Base-by-base conservation (phyloP, 805 yeast genomes). In the Maudiozyma turicensis region DNA sequence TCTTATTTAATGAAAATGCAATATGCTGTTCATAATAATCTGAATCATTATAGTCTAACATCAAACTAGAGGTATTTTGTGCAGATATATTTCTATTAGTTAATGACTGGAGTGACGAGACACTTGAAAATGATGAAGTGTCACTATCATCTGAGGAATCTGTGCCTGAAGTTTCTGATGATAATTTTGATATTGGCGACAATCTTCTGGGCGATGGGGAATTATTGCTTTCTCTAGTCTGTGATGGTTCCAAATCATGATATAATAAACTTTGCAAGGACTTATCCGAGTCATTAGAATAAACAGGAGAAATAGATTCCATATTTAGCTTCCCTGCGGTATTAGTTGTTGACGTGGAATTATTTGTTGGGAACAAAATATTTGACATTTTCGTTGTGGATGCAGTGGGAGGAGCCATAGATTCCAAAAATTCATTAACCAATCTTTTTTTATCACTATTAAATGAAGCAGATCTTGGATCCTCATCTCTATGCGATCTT, bases 351-450 rank as follows among this genome's bases (percentile, higher is more conserved):
- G 39, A 33, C 3, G 31, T 10, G 6, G 40, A 20, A 13, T n/a
- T 28, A n/a, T 28, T 34, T 20, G 34, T 3, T 33, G 47, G 33
- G 39, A 45, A 38, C 8, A 46, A 28, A 8, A 28, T 14, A 8
- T 26, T 35, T 8, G 41, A 28, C 28, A 37, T 44, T 20, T 45
- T 42, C 43, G 47, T 35, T 33, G 54, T 52, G 8, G 48, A 40
- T 11, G 34, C 42, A 2, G 53, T 51, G 3, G 57, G 48, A 3
- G 64, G 58, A 31, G 51, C 58, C 58, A 58, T 54, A 3, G 64
- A 59, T 38, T 55, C 50, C 37, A 61, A 46, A 48, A 61, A 61
- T 37, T 61, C 64, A 43, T 58, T 52, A 4, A 59, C 65, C 32
- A 61, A 43, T 45, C 66, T 54, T 45, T 60, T 59, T 26, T 55